phyloP scores from a whole-genome alignment of 2,329 filamentous ascomycete species.

The Penicillium corylophilum region DNA sequence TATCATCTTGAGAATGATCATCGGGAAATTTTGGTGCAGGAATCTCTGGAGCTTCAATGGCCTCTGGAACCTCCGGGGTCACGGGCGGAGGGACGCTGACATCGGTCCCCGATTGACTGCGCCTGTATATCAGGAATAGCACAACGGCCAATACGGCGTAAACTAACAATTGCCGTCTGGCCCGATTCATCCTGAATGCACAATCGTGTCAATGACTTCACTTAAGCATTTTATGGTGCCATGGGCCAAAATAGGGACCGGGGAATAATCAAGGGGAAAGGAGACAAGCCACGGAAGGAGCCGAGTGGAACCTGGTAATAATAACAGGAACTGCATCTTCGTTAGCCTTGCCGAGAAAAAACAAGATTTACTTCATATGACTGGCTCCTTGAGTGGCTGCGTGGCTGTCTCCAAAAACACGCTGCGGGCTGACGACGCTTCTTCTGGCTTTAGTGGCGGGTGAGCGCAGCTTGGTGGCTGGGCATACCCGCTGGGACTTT shows the following conservation, averaged over 20 bases:
- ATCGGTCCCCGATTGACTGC: slow-evolving; percentile 41
- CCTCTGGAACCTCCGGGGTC: not conserved
- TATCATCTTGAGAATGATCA: not conserved
- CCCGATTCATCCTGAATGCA: slow-evolving; percentile 13
- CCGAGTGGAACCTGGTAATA: not conserved
- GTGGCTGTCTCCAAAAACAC: not conserved
- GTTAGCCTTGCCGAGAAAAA: not conserved
- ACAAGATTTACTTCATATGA: not conserved
- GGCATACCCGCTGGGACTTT: not conserved
- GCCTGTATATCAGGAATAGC: slow-evolving; percentile 12
- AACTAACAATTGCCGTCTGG: slow-evolving; percentile 13
- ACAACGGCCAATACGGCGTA: slow-evolving; percentile 6
- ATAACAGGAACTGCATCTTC: not conserved
- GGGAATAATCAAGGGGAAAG: not conserved
- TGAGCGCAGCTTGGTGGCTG: not conserved
- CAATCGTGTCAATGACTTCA: not conserved
- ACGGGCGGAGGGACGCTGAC: not conserved
- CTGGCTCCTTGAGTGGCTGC: not conserved
- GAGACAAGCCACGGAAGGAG: not conserved
- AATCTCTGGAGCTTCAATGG: not conserved
- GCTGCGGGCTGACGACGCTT: slow-evolving; percentile 6
- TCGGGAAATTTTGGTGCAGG: not conserved
- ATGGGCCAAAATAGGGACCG: not conserved
- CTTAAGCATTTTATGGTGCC: slow-evolving; percentile 5
- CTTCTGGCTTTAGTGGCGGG: not conserved